These are phyloP conservation scores for Xanthoparmelia taractica DNA, from an alignment of 495 filamentous ascomycete genomes.

Conservation along the genomic window DNA sequence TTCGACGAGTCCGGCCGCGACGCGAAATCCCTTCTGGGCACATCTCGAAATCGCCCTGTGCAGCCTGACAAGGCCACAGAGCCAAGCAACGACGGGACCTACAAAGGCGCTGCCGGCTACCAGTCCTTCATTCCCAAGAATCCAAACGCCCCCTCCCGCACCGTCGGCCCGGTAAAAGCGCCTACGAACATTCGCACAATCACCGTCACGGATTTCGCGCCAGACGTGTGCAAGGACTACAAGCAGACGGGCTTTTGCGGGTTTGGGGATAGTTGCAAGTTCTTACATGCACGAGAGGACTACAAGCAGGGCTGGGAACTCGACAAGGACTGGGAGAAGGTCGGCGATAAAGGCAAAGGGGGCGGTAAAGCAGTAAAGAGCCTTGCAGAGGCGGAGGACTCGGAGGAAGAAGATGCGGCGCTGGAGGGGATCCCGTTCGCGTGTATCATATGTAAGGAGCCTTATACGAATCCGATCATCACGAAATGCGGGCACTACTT, in stretches of 20 bases:
- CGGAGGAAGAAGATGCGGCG: constrained; percentile 66
- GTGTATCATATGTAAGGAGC: constrained; percentile 82
- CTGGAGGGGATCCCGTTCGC: constrained; percentile 88
- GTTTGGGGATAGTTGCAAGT: constrained; percentile 46
- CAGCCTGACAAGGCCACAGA: constrained; percentile 22
- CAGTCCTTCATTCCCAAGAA: constrained; percentile 72
- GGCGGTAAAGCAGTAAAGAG: constrained; percentile 47
- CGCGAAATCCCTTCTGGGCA: constrained; percentile 55
- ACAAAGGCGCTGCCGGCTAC: constrained; percentile 67
- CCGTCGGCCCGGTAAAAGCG: constrained; percentile 80
- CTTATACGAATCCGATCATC: constrained; percentile 74
- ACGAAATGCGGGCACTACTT: constrained; percentile 96
- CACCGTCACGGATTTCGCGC: constrained; percentile 83
- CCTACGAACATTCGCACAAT: constrained; percentile 85
- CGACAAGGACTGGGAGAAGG: constrained; percentile 86
- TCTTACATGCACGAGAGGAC: constrained; percentile 71
- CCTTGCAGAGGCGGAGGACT: constrained; percentile 40
- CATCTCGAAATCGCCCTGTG: constrained; percentile 41
- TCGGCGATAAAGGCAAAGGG: constrained; percentile 65
- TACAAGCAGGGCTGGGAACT: constrained; percentile 94
- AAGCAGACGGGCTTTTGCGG: constrained; percentile 83
- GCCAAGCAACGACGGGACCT: constrained; percentile 51
- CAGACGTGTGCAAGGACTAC: constrained; percentile 94
- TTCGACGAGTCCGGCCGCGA: constrained; percentile 58
- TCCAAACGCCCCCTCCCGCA: constrained; percentile 62